Base-by-base conservation (phyloP, 179 eudicot species). In the Vitellaria paradoxa region DNA sequence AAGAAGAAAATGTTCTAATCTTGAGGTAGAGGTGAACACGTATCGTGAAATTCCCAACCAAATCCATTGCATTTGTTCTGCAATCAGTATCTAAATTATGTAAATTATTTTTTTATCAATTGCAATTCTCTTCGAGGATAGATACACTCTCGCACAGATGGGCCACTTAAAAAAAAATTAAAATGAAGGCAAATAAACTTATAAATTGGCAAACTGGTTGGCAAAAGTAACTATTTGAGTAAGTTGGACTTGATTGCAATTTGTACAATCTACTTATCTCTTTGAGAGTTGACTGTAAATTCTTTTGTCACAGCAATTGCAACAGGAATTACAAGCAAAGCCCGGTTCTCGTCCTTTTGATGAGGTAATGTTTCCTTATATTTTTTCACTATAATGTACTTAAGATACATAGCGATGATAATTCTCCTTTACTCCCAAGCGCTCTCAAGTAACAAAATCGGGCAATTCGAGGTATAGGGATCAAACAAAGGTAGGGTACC, bases 261-360 rank as follows among this genome's bases (percentile, higher is more conserved):
- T 70, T 21, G 0, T 23, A 49, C 60, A 50, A 70, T 24, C 9
- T 21, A 30, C 63, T 56, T 17, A 17, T 57, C 68, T 56, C 50
- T 80, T 18, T 18, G 52, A 57, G 73, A 17, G 4, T 75, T 77
- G 61, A 67, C 55, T 50, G 68, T 37, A 46, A 68, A 9, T 72
- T 42, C 11, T 20, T 47, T 13, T 13, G 55, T 70, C 42, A 52
- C 89, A 91, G 92, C 81, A 74, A 74, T 75, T 91, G 78, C 91
- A 91, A 68, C 85, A 90, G 72, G 92, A 91, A 52, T 61, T 91
- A 70, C 81, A 86, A 80, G 73, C 68, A 56, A 83, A 90, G 26
- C 93, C 98, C 23, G 88, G 87, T 49, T 88, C 96, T 76, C 98
- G 86, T 76, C 96, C 94, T 47, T 94, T 92, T 78, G 90, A 94